Evolutionary conservation across 352 stramenopile species (phyloP), one percentile per base, ranked within the genome.

Genomic region (Phytophthora citricola): DNA sequence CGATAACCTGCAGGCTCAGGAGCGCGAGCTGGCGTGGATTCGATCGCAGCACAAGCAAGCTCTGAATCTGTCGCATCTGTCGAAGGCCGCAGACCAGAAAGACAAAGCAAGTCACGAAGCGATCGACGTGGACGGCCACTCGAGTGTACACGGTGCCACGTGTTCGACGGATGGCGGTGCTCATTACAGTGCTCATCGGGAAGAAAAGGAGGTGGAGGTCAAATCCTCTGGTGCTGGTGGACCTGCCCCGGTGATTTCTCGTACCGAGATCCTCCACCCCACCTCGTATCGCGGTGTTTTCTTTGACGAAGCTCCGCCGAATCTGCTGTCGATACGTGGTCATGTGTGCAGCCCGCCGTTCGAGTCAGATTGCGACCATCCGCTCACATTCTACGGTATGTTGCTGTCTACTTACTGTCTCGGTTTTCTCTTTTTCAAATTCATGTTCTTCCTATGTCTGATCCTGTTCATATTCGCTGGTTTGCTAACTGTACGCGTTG

Each of bases 21-120:
- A 81, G 38, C 69, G 66, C 54, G 73, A 81, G 48, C 24, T 81
- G n/a, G 73, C 73, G n/a, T 67, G 60, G 45, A 71, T 81, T 39
- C 60, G 49, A 12, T 56, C 38, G 29, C 69, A 79, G 45, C 73
- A 40, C 22, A 76, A 76, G 11, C 68, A 66, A 45, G 45, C 45
- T n/a, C 53, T 66, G 49, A 57, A 31, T 31, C 29, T 7, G 64
- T 45, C 39, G 10, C 46, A n/a, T n/a, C 9, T 17, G 17, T 9
- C 29, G 20, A 70, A 60, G n/a, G 11, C 43, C 49, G 22, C 39
- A 46, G 20, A 12, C 8, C 55, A 53, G 10, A 70, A 68, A 17
- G 32, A 12, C 15, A 69, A 72, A 5, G 46, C 9, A 15, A 32
- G n/a, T 50, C 44, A 44, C 14, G 45, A 68, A n/a, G 58, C 61